Evolutionary conservation across 306 rosid genomes (phyloP).

Genomic region (Begonia peltatifolia): DNA sequence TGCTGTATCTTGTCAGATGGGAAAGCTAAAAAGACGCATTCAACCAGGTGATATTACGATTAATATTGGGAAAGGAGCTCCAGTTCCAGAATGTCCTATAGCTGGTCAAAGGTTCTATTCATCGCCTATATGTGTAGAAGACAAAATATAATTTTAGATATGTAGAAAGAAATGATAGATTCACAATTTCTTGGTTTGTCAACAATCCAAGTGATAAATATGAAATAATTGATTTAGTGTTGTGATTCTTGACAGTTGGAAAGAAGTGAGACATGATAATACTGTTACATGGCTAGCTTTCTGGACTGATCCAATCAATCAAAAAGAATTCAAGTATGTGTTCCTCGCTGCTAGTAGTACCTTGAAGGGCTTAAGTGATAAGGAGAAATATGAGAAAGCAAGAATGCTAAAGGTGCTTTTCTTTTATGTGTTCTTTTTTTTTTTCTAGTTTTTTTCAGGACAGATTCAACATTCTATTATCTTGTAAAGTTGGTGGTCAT

Average conservation of each 20-base stretch:
- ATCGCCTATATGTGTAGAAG: neutral
- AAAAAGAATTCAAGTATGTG: slow-evolving; percentile 82
- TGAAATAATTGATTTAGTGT: neutral
- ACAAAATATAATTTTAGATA: no score
- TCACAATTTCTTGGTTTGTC: no score
- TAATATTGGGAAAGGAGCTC: slow-evolving; percentile 76
- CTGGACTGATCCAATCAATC: slow-evolving; percentile 97
- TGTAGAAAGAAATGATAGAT: no score
- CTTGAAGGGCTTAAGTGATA: slow-evolving; percentile 95
- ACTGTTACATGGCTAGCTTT: slow-evolving; percentile 95
- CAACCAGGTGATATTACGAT: slow-evolving; percentile 72
- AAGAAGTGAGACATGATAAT: slow-evolving; percentile 80
- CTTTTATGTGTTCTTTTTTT: neutral
- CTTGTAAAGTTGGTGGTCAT: no score
- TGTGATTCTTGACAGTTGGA: slow-evolving; percentile 58
- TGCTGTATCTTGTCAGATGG: slow-evolving; percentile 50
- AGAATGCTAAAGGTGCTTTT: slow-evolving; percentile 68
- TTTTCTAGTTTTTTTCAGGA: no score
- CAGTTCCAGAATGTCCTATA: slow-evolving; percentile 88
- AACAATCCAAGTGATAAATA: no score
- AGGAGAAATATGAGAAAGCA: slow-evolving; percentile 98
- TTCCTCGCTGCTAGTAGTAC: slow-evolving; percentile 97
- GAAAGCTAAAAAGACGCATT: slow-evolving; percentile 76
- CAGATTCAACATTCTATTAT: no score
- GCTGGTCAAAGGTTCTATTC: slow-evolving; percentile 66